A percentile compares a stretch with the other conserved stretches of the same genome.
These are phyloP conservation scores for Saccharomycopsis sp. DNA, from an alignment of 805 yeast species.

Conservation along the genomic window DNA sequence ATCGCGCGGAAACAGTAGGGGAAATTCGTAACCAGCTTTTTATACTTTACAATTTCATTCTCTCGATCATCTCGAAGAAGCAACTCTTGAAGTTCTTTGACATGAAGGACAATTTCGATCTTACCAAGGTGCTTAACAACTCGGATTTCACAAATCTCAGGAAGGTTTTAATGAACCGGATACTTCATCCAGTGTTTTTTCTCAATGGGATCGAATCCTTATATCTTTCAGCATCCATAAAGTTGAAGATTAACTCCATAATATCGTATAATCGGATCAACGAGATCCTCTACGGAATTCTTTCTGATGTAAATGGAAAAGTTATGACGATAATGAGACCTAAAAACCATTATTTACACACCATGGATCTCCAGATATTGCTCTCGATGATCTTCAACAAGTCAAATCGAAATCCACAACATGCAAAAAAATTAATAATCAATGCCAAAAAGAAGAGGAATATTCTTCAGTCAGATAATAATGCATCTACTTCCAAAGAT, in stretches of 20 bases:
- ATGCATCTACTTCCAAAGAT: conserved; percentile 6
- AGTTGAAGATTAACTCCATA: conserved; percentile 52
- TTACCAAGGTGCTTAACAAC: conserved; percentile 58
- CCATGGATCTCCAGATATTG: conserved; percentile 72
- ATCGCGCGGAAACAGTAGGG: conserved; percentile 41
- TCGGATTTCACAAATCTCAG: conserved; percentile 12
- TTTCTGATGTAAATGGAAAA: conserved; percentile 58
- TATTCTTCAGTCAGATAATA: conserved; percentile 24
- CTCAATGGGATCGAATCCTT: conserved; percentile 63
- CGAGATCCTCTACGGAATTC: conserved; percentile 61
- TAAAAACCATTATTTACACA: conserved; percentile 66
- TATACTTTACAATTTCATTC: conserved; percentile 64
- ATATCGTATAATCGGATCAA: conserved; percentile 37
- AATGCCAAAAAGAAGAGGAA: not conserved
- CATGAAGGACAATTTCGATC: conserved; percentile 72
- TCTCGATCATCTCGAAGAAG: conserved; percentile 80
- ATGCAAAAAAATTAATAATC: not conserved
- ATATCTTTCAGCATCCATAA: conserved; percentile 47
- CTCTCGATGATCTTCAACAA: conserved; percentile 57
- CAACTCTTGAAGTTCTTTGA: conserved; percentile 63
- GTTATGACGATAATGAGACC: conserved; percentile 72
- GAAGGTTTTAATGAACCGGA: conserved; percentile 35
- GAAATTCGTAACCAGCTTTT: conserved; percentile 60
- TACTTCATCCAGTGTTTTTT: conserved; percentile 51
- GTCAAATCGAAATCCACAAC: not conserved